A percentile compares a stretch with the other conserved stretches of the same genome.
phyloP scores from a whole-genome alignment of 257 asterid species.

The Rubia yunnanensis region DNA sequence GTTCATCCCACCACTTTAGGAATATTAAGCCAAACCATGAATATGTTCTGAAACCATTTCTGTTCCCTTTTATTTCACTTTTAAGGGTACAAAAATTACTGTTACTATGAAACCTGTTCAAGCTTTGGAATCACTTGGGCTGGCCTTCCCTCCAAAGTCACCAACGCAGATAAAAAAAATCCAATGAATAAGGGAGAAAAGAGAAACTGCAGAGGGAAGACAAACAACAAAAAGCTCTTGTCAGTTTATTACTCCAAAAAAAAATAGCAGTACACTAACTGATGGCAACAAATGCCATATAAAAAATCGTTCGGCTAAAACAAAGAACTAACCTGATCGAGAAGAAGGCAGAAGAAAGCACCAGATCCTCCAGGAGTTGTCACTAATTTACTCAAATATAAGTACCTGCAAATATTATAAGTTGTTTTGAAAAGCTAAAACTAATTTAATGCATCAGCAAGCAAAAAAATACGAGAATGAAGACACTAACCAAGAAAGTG shows the following conservation, averaged over 20 bases:
- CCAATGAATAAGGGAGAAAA: conserved; percentile 77
- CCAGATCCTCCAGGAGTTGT: conserved; percentile 60
- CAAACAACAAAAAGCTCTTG: conserved; percentile 3
- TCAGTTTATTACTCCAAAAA: conserved; percentile 1
- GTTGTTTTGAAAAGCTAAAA: background rate
- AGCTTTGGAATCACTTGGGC: conserved; percentile 67
- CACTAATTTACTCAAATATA: conserved; percentile 64
- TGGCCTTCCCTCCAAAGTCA: conserved; percentile 69
- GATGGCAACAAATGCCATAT: background rate
- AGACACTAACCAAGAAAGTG: background rate
- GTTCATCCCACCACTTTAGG: background rate
- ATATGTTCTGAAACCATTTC: background rate
- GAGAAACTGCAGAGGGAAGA: conserved; percentile 40
- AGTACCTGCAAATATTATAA: conserved; percentile 39
- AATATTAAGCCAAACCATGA: background rate
- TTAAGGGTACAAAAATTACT: background rate
- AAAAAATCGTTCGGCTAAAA: background rate
- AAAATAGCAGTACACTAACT: background rate
- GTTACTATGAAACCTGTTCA: conserved; percentile 49
- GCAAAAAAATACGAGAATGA: background rate
- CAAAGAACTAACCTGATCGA: conserved; percentile 61
- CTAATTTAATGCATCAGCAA: background rate
- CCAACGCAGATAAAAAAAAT: conserved; percentile 45
- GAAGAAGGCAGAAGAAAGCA: conserved; percentile 59
- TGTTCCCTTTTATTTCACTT: background rate